Evolutionary conservation across 805 yeast genomes (phyloP).

Genomic region (Brettanomyces anomalus): DNA sequence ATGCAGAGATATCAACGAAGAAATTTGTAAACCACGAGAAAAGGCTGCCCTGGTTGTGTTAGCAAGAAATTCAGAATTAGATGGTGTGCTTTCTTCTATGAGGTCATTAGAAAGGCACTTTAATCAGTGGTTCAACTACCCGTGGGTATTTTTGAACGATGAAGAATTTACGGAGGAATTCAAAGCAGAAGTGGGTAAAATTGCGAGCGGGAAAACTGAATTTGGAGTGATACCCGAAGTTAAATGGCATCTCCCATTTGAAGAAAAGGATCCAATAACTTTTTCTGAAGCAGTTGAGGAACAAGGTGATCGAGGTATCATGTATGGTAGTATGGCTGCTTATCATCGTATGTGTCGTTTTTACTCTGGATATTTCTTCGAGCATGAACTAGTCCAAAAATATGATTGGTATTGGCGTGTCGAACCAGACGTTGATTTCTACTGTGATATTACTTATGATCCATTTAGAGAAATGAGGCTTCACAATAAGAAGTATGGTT

Average conservation of each 20-base stretch:
- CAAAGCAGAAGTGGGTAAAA: slow-evolving; percentile 36
- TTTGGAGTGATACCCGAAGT: slow-evolving; percentile 57
- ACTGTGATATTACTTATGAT: slow-evolving; percentile 86
- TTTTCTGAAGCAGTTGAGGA: slow-evolving; percentile 50
- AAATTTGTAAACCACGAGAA: slow-evolving; percentile 34
- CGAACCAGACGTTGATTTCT: slow-evolving; percentile 87
- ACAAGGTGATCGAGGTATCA: slow-evolving; percentile 77
- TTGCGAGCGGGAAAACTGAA: slow-evolving; percentile 53
- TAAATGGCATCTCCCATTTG: slow-evolving; percentile 65
- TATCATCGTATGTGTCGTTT: slow-evolving; percentile 96
- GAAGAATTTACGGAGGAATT: slow-evolving; percentile 64
- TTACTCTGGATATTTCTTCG: slow-evolving; percentile 74
- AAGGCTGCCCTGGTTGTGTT: slow-evolving; percentile 82
- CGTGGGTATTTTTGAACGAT: slow-evolving; percentile 85
- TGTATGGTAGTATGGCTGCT: slow-evolving; percentile 75
- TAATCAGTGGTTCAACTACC: slow-evolving; percentile 90
- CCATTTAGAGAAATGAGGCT: slow-evolving; percentile 77
- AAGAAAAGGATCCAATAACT: slow-evolving; percentile 24
- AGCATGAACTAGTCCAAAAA: slow-evolving; percentile 62
- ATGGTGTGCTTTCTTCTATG: slow-evolving; percentile 70
- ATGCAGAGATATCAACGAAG: slow-evolving; percentile 21
- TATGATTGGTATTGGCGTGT: slow-evolving; percentile 95
- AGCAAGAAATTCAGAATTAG: slow-evolving; percentile 71
- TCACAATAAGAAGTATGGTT: slow-evolving; percentile 69
- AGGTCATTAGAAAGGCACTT: slow-evolving; percentile 74